A percentile compares a stretch with the other conserved stretches of the same genome.
Evolutionary conservation across 2,329 filamentous ascomycete species (phyloP).

Genomic region (Fusarium sp.): DNA sequence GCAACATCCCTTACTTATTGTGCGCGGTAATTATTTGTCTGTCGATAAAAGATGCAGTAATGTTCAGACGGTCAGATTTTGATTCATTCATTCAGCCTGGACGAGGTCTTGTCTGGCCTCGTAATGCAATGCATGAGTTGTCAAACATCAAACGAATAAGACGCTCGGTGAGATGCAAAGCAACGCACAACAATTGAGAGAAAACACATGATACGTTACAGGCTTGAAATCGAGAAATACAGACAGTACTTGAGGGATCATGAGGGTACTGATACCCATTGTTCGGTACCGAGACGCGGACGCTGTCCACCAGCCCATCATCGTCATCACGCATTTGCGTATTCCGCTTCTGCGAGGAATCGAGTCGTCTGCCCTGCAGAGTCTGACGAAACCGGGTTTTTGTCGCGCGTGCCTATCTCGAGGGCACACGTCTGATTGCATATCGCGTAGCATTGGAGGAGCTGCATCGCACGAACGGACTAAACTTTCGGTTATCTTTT

Average conservation of each 20-base stretch:
- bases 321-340: conserved; percentile 39
- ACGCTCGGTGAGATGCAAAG: background rate
- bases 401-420: conserved; percentile 24
- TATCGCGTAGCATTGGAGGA: conserved; percentile 28
- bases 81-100: background rate
- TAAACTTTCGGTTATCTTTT: conserved; percentile 33
- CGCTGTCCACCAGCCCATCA: conserved; percentile 17
- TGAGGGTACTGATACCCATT: conserved; percentile 35
- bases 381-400: conserved; percentile 17
- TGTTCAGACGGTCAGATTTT: background rate
- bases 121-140: conserved; percentile 23
- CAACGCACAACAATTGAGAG: background rate
- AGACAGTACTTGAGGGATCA: conserved; percentile 9
- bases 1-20: background rate
- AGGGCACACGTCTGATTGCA: conserved; percentile 33
- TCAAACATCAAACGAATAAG: conserved; percentile 20
- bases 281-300: conserved; percentile 34
- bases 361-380: conserved; percentile 14
- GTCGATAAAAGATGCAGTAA: background rate
- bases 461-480: background rate
- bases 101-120: conserved; percentile 15
- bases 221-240: background rate
- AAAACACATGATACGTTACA: conserved; percentile 12
- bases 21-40: background rate
- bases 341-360: conserved; percentile 14